phyloP scores from a whole-genome alignment of 352 stramenopile species.

The Pythium diclinum region DNA sequence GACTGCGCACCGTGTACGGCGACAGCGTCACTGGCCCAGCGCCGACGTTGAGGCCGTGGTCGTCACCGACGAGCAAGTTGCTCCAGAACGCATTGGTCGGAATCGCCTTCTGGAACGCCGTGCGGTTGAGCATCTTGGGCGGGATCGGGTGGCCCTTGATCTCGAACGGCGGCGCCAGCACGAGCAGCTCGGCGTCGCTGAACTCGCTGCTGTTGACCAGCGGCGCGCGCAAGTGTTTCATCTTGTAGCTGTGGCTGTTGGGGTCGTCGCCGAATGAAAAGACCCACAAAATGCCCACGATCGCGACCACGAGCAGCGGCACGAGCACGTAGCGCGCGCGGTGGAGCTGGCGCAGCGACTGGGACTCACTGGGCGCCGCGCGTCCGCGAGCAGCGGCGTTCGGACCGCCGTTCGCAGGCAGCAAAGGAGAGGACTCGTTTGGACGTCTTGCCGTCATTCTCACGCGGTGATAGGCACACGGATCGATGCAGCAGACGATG shows the following conservation, averaged over 20 bases:
- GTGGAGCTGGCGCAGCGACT: conserved; percentile 28
- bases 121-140: conserved; percentile 51
- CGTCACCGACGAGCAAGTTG: conserved; percentile 78
- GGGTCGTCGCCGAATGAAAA: conserved; percentile 25
- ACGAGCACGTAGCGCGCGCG: conserved; percentile 55
- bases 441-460: conserved; percentile 18
- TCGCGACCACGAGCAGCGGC: conserved; percentile 44
- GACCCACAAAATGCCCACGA: conserved; percentile 49
- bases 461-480: background rate
- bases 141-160: conserved; percentile 53
- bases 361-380: conserved; percentile 4
- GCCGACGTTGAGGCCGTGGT: conserved; percentile 69
- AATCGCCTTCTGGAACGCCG: conserved; percentile 41
- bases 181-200: conserved; percentile 48
- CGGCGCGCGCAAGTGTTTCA: conserved; percentile 12
- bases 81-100: conserved; percentile 91
- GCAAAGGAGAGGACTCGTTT: conserved; percentile 56
- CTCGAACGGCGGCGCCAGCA: conserved; percentile 53
- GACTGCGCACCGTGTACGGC: conserved; percentile 76
- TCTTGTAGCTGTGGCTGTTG: conserved; percentile 21
- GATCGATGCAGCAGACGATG: background rate
- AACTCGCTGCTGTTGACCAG: conserved; percentile 22
- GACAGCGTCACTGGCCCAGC: conserved; percentile 73
- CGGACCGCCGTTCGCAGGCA: conserved; percentile 24
- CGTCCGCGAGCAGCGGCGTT: conserved; percentile 5